These are phyloP conservation scores for Rosellinia necatrix DNA, from an alignment of 2,329 filamentous ascomycete species.

Conservation along the genomic window DNA sequence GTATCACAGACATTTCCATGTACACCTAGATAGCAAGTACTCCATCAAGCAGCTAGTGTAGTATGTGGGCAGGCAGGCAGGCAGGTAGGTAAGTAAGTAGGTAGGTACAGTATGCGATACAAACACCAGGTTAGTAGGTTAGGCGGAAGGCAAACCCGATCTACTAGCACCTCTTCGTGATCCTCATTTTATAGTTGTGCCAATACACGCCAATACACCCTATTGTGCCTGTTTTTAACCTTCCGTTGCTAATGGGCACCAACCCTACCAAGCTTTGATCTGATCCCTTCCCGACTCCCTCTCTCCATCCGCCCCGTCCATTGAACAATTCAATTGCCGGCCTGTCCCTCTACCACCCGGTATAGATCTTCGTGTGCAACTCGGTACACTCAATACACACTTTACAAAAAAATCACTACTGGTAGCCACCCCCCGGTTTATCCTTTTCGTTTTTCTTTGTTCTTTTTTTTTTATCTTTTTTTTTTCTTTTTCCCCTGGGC, in stretches of 20 bases:
- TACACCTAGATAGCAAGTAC: too few species aligned
- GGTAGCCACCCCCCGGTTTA: too few species aligned
- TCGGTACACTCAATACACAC: slow-evolving; percentile 8
- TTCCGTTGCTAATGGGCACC: slow-evolving; percentile 6
- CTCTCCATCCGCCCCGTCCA: neutral
- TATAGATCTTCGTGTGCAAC: slow-evolving; percentile 9
- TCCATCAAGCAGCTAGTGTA: too few species aligned
- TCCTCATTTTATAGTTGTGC: slow-evolving; percentile 16
- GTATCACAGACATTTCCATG: neutral
- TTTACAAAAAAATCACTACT: too few species aligned
- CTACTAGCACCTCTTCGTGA: slow-evolving; percentile 5
- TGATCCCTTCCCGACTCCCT: slow-evolving; percentile 4
- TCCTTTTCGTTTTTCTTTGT: too few species aligned
- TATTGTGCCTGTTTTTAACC: slow-evolving; percentile 19
- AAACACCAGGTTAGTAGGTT: neutral
- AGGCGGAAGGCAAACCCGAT: neutral
- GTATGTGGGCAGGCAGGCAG: neutral
- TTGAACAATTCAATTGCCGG: neutral
- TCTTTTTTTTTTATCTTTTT: slow-evolving; percentile 12
- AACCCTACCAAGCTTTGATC: slow-evolving; percentile 9
- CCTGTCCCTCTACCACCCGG: neutral
- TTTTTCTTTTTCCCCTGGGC: too few species aligned
- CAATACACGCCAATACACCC: slow-evolving; percentile 18
- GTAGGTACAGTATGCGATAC: neutral
- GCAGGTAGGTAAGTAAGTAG: slow-evolving; percentile 2